These are phyloP conservation scores for Arthroderma sp. DNA, from an alignment of 2,329 filamentous ascomycete genomes.

Conservation along the genomic window DNA sequence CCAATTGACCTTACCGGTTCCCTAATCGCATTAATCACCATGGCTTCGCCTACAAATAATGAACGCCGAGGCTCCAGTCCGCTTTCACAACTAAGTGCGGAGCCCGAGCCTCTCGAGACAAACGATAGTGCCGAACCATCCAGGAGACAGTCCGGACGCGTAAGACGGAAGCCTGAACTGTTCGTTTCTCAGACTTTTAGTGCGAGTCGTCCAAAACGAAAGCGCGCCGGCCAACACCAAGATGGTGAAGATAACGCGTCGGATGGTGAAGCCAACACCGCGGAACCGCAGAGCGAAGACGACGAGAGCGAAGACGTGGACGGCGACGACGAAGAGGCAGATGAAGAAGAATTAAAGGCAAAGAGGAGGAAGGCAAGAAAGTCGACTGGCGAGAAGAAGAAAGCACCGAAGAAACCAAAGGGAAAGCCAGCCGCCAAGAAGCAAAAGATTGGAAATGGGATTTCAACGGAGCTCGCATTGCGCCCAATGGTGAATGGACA, in stretches of 20 bases:
- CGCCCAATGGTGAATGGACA: slow-evolving; percentile 37
- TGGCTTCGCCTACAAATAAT: too few relatives aligned
- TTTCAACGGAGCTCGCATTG: slow-evolving; percentile 39
- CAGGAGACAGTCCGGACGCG: slow-evolving; percentile 33
- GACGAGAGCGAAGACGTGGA: slow-evolving; percentile 18
- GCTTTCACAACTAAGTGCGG: slow-evolving; percentile 9
- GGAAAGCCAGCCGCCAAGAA: slow-evolving; percentile 37
- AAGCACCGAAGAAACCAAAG: slow-evolving; percentile 28
- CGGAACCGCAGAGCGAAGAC: slow-evolving; percentile 24
- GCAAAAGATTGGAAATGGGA: slow-evolving; percentile 39
- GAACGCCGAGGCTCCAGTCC: slow-evolving; percentile 10
- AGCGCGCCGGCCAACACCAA: slow-evolving; percentile 29
- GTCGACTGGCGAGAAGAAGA: slow-evolving; percentile 38
- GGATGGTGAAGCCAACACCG: slow-evolving; percentile 19
- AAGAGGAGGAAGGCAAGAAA: slow-evolving; percentile 20
- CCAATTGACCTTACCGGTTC: too few relatives aligned
- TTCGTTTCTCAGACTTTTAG: slow-evolving; percentile 24
- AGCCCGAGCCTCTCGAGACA: slow-evolving; percentile 15
- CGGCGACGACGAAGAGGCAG: slow-evolving; percentile 13
- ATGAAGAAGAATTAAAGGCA: slow-evolving; percentile 23
- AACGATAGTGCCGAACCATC: slow-evolving; percentile 8
- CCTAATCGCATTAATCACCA: too few relatives aligned
- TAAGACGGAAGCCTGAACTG: slow-evolving; percentile 29
- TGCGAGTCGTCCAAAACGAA: slow-evolving; percentile 32
- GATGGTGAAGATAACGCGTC: slow-evolving; percentile 23